Evolutionary conservation across 2,329 filamentous ascomycete genomes (phyloP).

Genomic region (Keithomyces neogunnii): DNA sequence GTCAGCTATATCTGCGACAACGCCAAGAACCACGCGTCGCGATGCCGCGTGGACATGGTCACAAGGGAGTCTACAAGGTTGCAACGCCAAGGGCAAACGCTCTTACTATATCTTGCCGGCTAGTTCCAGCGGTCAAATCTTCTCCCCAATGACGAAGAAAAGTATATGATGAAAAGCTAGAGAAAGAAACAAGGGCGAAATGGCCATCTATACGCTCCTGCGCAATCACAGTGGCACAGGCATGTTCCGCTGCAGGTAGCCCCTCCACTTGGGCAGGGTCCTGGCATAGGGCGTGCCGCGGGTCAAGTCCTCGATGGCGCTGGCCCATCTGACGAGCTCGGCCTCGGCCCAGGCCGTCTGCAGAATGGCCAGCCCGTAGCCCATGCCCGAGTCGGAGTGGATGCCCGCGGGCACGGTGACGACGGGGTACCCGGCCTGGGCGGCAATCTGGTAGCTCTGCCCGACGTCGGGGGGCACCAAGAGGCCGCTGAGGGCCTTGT

Average conservation of each 20-base stretch:
- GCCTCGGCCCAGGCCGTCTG: constrained; percentile 54
- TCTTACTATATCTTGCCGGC: no score
- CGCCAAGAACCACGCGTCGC: no score
- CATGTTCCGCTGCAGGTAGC: constrained; percentile 38
- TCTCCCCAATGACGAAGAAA: no score
- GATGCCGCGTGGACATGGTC: no score
- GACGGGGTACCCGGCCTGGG: constrained; percentile 68
- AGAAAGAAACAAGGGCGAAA: no score
- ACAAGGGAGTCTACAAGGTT: no score
- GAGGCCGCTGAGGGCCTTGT: constrained; percentile 47
- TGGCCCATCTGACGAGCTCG: constrained; percentile 50
- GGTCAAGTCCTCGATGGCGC: constrained; percentile 51
- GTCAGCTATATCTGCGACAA: no score
- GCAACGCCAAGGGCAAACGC: no score
- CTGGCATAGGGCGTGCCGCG: constrained; percentile 36
- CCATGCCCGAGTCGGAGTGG: constrained; percentile 46
- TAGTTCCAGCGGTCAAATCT: no score
- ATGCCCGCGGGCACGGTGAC: constrained; percentile 59
- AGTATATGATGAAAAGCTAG: no score
- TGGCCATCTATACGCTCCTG: no score
- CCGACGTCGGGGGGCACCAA: constrained; percentile 62
- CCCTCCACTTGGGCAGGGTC: constrained; percentile 42
- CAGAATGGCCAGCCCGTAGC: constrained; percentile 50
- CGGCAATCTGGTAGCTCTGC: constrained; percentile 60
- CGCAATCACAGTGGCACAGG: constrained; percentile 24